Conservation (phyloP, 106 monocot species). For the Iris macrosiphon region DNA sequence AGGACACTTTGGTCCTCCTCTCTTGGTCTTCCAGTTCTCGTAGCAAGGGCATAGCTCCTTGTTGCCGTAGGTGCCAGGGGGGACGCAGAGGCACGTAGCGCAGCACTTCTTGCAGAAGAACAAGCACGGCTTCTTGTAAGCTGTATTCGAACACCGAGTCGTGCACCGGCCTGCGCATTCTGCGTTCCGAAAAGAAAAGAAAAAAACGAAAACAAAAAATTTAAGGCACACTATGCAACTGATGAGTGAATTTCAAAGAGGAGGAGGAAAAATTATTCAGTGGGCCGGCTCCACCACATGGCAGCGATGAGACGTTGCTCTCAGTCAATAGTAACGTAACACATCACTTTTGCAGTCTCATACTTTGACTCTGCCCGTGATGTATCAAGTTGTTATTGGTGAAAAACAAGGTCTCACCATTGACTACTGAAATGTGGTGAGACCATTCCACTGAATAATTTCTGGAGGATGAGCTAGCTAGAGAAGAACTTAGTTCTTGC, state of each 20-base stretch:
- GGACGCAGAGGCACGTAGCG: constrained; percentile 62
- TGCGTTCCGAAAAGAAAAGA: constrained; percentile 2
- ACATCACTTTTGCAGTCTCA: too few species aligned
- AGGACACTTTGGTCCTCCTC: constrained; percentile 80
- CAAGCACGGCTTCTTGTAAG: constrained; percentile 55
- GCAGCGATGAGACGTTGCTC: too few species aligned
- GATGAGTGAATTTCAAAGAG: too few species aligned
- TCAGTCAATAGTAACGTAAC: not conserved
- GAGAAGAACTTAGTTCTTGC: not conserved
- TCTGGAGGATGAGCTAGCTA: not conserved
- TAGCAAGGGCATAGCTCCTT: constrained; percentile 79
- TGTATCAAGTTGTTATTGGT: not conserved
- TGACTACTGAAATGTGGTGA: too few species aligned
- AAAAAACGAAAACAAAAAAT: too few species aligned
- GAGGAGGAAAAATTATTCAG: too few species aligned
- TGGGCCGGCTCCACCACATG: too few species aligned
- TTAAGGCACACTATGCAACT: too few species aligned
- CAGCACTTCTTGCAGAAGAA: constrained; percentile 85
- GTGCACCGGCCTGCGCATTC: constrained; percentile 33
- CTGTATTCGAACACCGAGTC: constrained; percentile 38
- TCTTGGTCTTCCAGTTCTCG: constrained; percentile 83
- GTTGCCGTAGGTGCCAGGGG: constrained; percentile 61
- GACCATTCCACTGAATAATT: not conserved
- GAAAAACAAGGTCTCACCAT: too few species aligned
- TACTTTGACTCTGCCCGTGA: too few species aligned